Evolutionary conservation across 2,329 filamentous ascomycete genomes (phyloP), one percentile per base, ranked within the genome.

Genomic region (Lachnellula willkommii): DNA sequence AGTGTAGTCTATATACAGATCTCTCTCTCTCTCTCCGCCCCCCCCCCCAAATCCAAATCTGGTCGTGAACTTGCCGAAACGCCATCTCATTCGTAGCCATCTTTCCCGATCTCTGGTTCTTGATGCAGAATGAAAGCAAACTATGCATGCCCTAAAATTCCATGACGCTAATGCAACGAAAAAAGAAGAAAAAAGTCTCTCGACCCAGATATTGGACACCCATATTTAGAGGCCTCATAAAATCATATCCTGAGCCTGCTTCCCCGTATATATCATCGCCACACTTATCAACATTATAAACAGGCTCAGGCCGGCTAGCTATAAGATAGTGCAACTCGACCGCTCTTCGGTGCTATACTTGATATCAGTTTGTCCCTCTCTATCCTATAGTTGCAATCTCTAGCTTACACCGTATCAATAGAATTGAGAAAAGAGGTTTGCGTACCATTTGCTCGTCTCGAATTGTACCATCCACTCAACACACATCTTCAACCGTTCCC

Each of bases 401-500:
- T 4, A 47, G 24, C 6, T 37, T 39, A 49, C 39, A 37, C 45
- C 17, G 15, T 26, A 50, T 35, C n/a, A 43, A 39, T 39, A 47
- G 26, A 24, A 39, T 22, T 14, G 51, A 28, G 24, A 47, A 35
- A 52, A 53, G 36, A 58, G 52, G 43, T 47, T 36, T 7, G 40
- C 61, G 53, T 63, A 68, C 66, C 57, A 55, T 56, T 45, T 55
- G 54, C 60, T 60, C 28, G 47, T 51, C 50, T 69, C 65, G 9
- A 66, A 61, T 66, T 87, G 81, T 55, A 81, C 74, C 58, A 93
- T 87, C 91, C 91, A 96, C 42, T 74, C 74, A 50, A 87, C 89
- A 58, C 89, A 90, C 50, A 95, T 87, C 74, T 95, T 95, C 54
- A 96, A 72, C 55, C 92, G 78, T 66, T 91, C 84, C 57, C 92